Conservation (phyloP, 805 yeast species). For the Ascoidea tarda region DNA sequence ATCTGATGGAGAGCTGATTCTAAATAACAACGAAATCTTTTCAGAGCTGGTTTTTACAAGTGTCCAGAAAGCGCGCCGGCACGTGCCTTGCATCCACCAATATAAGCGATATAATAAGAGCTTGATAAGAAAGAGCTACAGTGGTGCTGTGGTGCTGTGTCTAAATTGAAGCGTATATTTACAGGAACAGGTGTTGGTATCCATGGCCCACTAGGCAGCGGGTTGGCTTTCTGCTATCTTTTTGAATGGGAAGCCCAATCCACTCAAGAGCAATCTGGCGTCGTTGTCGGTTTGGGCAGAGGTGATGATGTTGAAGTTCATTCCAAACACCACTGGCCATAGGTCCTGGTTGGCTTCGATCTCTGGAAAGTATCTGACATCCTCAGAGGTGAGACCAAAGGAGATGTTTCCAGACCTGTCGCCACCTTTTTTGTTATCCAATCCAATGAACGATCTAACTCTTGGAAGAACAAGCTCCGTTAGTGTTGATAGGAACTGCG, state of each 20-base stretch:
- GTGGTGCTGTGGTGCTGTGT: too few species aligned
- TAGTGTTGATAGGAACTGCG: slow-evolving; percentile 74
- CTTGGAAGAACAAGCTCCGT: slow-evolving; percentile 91
- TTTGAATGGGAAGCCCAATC: slow-evolving; percentile 67
- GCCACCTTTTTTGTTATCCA: slow-evolving; percentile 54
- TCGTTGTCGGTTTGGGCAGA: slow-evolving; percentile 82
- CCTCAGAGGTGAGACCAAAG: slow-evolving; percentile 69
- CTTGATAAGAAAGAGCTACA: too few species aligned
- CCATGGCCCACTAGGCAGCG: too few species aligned
- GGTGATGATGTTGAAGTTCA: slow-evolving; percentile 76
- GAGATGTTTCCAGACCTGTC: slow-evolving; percentile 78
- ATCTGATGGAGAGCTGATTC: too few species aligned
- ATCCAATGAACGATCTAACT: slow-evolving; percentile 74
- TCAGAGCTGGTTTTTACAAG: too few species aligned
- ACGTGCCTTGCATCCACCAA: too few species aligned
- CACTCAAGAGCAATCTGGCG: slow-evolving; percentile 75
- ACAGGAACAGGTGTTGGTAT: too few species aligned
- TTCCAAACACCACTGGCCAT: slow-evolving; percentile 79
- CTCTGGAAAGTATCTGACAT: slow-evolving; percentile 81
- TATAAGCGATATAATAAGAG: too few species aligned
- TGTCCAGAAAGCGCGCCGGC: too few species aligned
- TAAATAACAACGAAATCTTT: too few species aligned
- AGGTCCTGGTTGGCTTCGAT: slow-evolving; percentile 80
- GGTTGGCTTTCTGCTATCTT: too few species aligned
- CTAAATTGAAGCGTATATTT: too few species aligned